Percentiles rank a stretch among this genome's conserved stretches.
phyloP scores from a whole-genome alignment of 2,329 filamentous ascomycete genomes.

The Aciculosporium take region DNA sequence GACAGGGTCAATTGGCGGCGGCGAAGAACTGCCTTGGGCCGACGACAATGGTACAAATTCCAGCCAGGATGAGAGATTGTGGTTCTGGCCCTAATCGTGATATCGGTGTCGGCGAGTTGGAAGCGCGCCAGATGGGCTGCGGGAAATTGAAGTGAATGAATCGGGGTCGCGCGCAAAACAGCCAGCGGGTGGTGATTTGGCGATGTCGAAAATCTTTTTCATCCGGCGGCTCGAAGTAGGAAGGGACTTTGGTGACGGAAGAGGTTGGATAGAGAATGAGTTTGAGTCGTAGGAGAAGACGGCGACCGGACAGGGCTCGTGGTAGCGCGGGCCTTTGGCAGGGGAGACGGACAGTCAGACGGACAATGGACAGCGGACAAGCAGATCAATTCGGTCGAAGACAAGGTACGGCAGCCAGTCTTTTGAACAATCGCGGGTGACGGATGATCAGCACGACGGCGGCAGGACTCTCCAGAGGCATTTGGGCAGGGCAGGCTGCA shows the following conservation, averaged over 20 bases:
- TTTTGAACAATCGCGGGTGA: conserved; percentile 3
- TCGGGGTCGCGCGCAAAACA: neutral
- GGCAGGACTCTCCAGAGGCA: neutral
- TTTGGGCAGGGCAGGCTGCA: neutral
- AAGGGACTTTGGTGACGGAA: neutral
- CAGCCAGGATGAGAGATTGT: neutral
- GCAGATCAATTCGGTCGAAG: no score
- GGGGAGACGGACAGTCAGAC: conserved; percentile 3
- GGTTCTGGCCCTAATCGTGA: conserved; percentile 3
- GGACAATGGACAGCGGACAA: neutral
- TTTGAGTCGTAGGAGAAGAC: neutral
- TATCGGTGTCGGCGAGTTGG: conserved; percentile 2
- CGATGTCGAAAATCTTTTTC: conserved; percentile 1
- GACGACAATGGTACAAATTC: neutral
- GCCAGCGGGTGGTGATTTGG: neutral
- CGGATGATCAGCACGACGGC: conserved; percentile 1
- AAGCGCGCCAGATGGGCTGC: neutral
- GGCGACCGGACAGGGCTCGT: conserved; percentile 3
- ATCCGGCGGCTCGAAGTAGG: neutral
- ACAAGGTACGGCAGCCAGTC: conserved; percentile 1
- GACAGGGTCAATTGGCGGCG: neutral
- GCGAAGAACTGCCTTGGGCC: neutral
- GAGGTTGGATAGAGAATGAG: neutral
- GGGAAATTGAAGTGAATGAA: neutral
- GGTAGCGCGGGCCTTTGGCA: conserved; percentile 6